Percentiles rank a stretch among this genome's conserved stretches.
Evolutionary conservation across 768 basidiomycete genomes (phyloP).

Genomic region (Boletellus emodensis): DNA sequence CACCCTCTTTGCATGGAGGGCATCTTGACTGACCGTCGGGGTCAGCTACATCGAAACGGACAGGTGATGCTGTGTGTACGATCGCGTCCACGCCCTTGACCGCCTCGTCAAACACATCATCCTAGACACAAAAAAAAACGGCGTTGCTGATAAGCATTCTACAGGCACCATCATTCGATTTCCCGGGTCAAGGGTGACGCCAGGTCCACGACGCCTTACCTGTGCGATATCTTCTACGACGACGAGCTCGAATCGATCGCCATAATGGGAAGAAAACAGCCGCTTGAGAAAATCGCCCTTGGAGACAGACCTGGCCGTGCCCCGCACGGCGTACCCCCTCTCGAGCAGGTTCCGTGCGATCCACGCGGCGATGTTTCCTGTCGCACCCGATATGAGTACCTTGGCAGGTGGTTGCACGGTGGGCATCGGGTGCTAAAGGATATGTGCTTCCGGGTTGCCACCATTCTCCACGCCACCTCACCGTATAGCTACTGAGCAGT

Average conservation of each 20-base stretch:
- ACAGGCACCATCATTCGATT: background rate
- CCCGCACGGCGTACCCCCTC: slow-evolving; percentile 59
- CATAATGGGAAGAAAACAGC: slow-evolving; percentile 49
- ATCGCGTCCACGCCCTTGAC: slow-evolving; percentile 74
- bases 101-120: slow-evolving; percentile 73
- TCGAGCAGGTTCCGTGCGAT: slow-evolving; percentile 54
- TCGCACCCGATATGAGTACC: slow-evolving; percentile 29
- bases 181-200: too few species aligned
- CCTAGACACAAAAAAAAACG: slow-evolving; percentile 29
- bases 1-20: background rate
- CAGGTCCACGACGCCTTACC: too few species aligned
- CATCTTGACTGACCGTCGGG: slow-evolving; percentile 31
- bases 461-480: too few species aligned
- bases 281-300: slow-evolving; percentile 59
- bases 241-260: slow-evolving; percentile 57
- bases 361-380: slow-evolving; percentile 37
- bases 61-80: slow-evolving; percentile 65
- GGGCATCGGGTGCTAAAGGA: slow-evolving; percentile 19
- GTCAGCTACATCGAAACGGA: slow-evolving; percentile 43
- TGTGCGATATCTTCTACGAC: slow-evolving; percentile 67
- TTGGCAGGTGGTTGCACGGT: slow-evolving; percentile 25
- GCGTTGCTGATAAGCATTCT: background rate
- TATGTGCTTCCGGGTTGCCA: too few species aligned
- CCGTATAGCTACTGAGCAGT: too few species aligned
- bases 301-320: slow-evolving; percentile 57